Percentiles rank a stretch among this genome's conserved stretches.
These are phyloP conservation scores for Pelargonium nanum DNA, from an alignment of 345 rosid genomes.

Conservation along the genomic window DNA sequence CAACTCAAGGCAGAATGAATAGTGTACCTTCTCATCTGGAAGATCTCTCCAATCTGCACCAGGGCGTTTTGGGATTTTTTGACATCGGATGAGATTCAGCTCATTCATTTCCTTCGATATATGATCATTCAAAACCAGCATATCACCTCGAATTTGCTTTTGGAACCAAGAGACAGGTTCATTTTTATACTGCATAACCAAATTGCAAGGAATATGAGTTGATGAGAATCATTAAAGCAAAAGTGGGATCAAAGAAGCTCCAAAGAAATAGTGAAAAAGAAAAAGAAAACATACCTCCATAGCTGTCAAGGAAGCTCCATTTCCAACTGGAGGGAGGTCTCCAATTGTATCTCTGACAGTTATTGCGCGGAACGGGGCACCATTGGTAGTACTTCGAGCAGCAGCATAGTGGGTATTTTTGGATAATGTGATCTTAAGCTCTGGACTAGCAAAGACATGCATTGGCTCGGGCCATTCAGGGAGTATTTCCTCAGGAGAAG, in stretches of 20 bases:
- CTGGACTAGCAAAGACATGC: conserved; percentile 67
- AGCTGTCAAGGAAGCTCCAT: conserved; percentile 46
- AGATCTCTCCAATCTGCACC: conserved; percentile 93
- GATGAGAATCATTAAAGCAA: no score
- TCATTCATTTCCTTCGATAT: conserved; percentile 78
- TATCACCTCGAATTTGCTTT: conserved; percentile 51
- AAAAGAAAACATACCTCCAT: no score
- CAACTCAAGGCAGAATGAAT: no score
- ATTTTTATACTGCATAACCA: conserved; percentile 34
- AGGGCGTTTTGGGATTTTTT: conserved; percentile 65
- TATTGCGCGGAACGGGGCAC: conserved; percentile 86
- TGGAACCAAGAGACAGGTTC: conserved; percentile 81
- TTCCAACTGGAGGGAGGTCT: conserved; percentile 65
- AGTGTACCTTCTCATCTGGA: conserved; percentile 57
- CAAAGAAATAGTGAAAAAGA: no score
- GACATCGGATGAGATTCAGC: conserved; percentile 59
- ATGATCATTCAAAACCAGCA: conserved; percentile 50
- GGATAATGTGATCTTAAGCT: conserved; percentile 49
- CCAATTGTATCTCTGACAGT: conserved; percentile 90
- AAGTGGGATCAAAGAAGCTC: no score
- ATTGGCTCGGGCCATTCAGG: conserved; percentile 99
- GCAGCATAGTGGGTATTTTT: conserved; percentile 50
- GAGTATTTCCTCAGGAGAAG: conserved; percentile 67
- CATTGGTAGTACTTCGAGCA: conserved; percentile 54
- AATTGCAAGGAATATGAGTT: background rate